Base-by-base conservation (phyloP, 169 alveolate species). In the Cryptosporidium sp. region DNA sequence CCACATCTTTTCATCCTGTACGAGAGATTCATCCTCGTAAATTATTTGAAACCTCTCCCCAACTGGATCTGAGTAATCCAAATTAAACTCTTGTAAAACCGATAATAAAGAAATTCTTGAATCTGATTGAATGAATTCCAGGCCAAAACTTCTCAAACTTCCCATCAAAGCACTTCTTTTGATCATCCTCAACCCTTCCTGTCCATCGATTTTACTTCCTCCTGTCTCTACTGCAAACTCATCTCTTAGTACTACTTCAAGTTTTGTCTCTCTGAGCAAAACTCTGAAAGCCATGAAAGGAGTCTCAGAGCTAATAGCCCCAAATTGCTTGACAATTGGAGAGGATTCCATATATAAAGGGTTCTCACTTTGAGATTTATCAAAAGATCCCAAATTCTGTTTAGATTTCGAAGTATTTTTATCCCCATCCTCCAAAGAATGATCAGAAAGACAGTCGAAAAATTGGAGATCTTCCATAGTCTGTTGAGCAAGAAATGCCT, bases 401-500 rank as follows among this genome's bases (percentile, higher is more conserved):
- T 23, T 53, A 5, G 1, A 4, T 71, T 45, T 33, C 2, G 16
- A 53, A 1, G 18, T 33, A 12, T 71, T 26, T 42, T 53, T 60
- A 26, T 35, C 31, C 10, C 9, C 37, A 35, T 69, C 37, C n/a
- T 73, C 53, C 18, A 33, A 26, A 80, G 75, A 42, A 1, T 80
- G 56, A 21, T 65, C 89, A 7, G 89, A 80, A 80, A 60, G 23
- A 48, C 89, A 80, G n/a, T 80, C 89, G 35, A 60, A 80, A 51
- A 80, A 80, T 14, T 26, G 42, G 12, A 23, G 48, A 53, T 73
- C 61, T 35, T 73, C 72, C 26, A 9, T 33, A 2, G 37, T 23
- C 29, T 70, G 65, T 3, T 10, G 10, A 7, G n/a, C 48, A 10
- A 23, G 12, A 73, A 52, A 73, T 35, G 89, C 14, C 12, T 21